Evolutionary conservation across 2,329 filamentous ascomycete genomes (phyloP), one percentile per base, ranked within the genome.

Genomic region (Tolypocladium inflatum): DNA sequence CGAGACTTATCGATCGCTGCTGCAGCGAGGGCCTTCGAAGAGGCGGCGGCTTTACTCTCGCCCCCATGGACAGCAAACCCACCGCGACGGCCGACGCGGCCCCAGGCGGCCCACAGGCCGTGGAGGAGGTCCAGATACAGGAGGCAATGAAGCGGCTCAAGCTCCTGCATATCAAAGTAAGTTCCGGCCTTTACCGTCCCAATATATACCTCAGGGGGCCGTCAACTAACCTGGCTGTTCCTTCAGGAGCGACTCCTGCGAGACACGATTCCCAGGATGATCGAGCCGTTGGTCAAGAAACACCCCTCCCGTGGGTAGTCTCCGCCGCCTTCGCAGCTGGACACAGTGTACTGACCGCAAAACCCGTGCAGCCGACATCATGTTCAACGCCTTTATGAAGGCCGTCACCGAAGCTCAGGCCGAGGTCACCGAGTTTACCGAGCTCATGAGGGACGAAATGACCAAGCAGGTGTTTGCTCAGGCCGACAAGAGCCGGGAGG

Each of bases 91-190:
- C 45, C 41, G 56, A 56, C 15, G n/a, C 42, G 39, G 39, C 51
- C n/a, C 26, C 30, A 11, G 41, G 17, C 37, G 57, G 35, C 55
- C 30, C 70, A 43, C 73, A 73, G 57, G 66, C 69, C 10, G 73
- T 73, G 71, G 76, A 81, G 54, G 80, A 84, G 66, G 73, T 76
- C 57, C 76, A 76, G 59, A 71, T 84, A 8, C 74, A 79, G 59
- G 71, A 76, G 59, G 77, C 76, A 30, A 73, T 84, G 63, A 71
- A 78, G 63, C 74, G 76, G 39, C 73, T 84, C 56, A 80, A 81
- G 63, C 71, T 80, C 53, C 70, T 83, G n/a, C 80, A 84, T 64
- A 72, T 80, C 64, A 78, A 81, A 74, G 81, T 78, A 76, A 63
- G 66, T 56, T 57, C 55, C 57, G 7, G 4, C 2, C 30, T 3